phyloP scores from a whole-genome alignment of 1,139 yeast species.

The Ashbya aceris region DNA sequence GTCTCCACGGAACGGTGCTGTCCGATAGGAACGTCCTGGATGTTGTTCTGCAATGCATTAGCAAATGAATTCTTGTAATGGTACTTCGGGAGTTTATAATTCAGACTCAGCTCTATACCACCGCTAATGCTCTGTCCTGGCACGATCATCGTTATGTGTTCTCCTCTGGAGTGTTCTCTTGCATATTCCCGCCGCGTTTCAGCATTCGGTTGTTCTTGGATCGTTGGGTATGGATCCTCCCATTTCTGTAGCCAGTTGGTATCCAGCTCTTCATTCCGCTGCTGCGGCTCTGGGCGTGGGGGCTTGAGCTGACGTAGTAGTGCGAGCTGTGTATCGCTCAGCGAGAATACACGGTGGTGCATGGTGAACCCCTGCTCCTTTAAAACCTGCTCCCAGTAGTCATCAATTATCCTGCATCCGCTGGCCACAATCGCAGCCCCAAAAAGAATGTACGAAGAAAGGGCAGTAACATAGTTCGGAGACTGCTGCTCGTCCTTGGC shows the following conservation, averaged over 20 bases:
- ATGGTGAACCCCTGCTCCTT: constrained; percentile 48
- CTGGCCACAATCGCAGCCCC: constrained; percentile 57
- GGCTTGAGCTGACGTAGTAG: constrained; percentile 9
- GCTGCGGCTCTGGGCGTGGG: background rate
- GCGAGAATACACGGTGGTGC: constrained; percentile 35
- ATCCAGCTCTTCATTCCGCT: background rate
- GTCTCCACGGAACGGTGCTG: constrained; percentile 5
- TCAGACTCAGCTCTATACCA: constrained; percentile 31
- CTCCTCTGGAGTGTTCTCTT: constrained; percentile 19
- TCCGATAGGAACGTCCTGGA: constrained; percentile 25
- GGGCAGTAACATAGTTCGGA: constrained; percentile 19
- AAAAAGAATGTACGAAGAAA: constrained; percentile 56
- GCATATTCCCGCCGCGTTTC: constrained; percentile 22
- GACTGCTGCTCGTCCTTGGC: constrained; percentile 3
- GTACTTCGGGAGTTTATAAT: constrained; percentile 31
- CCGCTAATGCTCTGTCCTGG: constrained; percentile 35
- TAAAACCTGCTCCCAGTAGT: constrained; percentile 68
- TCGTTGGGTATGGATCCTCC: constrained; percentile 20
- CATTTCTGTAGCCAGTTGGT: constrained; percentile 9
- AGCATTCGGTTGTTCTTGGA: constrained; percentile 24
- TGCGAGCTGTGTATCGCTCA: constrained; percentile 3
- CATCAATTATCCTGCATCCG: constrained; percentile 63
- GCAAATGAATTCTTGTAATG: constrained; percentile 28
- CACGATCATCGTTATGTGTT: constrained; percentile 22
- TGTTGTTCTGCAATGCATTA: constrained; percentile 25